Base-by-base conservation (phyloP, 2,329 filamentous ascomycete species). In the Botrytis aclada region DNA sequence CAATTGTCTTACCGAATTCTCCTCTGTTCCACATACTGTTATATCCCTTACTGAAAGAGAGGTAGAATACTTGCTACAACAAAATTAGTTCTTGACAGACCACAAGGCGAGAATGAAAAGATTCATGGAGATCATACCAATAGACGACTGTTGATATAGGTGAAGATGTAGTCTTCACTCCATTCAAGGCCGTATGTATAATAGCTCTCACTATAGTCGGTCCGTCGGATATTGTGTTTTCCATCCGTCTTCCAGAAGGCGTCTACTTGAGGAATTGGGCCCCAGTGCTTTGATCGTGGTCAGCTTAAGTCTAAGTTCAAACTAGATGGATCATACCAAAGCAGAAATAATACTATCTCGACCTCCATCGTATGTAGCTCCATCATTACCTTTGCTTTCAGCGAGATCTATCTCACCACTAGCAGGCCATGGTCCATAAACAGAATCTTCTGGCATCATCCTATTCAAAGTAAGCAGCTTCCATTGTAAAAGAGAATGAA, bases 141-240 rank as follows among this genome's bases (percentile, higher is more conserved):
- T 14, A 76, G 78, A 25, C 83, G 81, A 76, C 80, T 83, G 78
- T 88, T 85, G 54, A 88, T 79, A 77, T 86, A 88, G 39, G 85
- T 86, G 80, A 85, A 88, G 32, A 88, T 81, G 79, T 87, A 87
- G 60, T 85, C 82, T 67, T 84, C 81, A 2, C 81, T 83, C 86
- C 86, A 88, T 75, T 88, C 85, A 25, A 88, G 75, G 8, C 86
- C 87, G 74, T 83, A 88, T 1, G 84, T 88, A 78, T 88, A 85
- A 76, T 84, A 87, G 3, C 75, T 76, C 18, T 82, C 77, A 7
- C 83, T 80, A 74, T 83, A 85, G 71, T 84, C 81, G n/a, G 79
- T 79, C 67, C 82, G 80, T 37, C 81, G 79, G 51, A 83, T 74
- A 25, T 70, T 70, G 16, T 74, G 73, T 39, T 74, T 71, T 12